Percentiles rank a stretch among this genome's conserved stretches.
These are phyloP conservation scores for Inonotus hispidus DNA, from an alignment of 1,284 basidiomycete genomes.

Conservation along the genomic window DNA sequence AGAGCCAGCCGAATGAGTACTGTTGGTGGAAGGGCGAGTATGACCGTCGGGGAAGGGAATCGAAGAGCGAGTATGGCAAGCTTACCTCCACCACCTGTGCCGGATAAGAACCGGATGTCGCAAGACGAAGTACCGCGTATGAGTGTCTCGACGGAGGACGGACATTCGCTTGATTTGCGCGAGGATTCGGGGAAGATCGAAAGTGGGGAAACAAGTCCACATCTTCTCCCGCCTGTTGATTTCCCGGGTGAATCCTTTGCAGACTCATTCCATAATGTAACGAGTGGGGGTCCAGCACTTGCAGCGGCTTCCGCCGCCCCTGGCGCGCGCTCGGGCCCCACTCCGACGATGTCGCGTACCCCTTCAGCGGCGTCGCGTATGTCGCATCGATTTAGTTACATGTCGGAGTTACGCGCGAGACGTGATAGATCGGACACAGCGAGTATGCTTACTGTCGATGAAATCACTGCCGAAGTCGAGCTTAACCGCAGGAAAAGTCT, in stretches of 20 bases:
- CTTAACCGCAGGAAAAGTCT: conserved; percentile 55
- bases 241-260: conserved; percentile 74
- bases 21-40: conserved; percentile 29
- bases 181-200: conserved; percentile 31
- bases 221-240: conserved; percentile 75
- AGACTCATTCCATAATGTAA: conserved; percentile 63
- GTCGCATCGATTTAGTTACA: conserved; percentile 64
- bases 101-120: conserved; percentile 34
- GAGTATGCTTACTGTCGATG: conserved; percentile 92
- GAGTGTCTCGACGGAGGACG: conserved; percentile 69
- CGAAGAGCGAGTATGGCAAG: conserved; percentile 34
- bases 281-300: conserved; percentile 22
- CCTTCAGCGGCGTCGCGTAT: conserved; percentile 46
- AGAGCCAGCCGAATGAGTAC: conserved; percentile 8
- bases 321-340: conserved; percentile 16
- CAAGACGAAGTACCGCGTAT: conserved; percentile 49
- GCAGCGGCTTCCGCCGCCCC: background rate
- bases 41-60: conserved; percentile 28
- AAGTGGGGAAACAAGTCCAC: conserved; percentile 34
- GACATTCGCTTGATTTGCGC: conserved; percentile 48
- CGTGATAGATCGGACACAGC: conserved; percentile 85
- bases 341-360: conserved; percentile 32
- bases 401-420: conserved; percentile 71
- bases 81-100: conserved; percentile 35
- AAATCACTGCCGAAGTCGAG: conserved; percentile 96